phyloP scores from a whole-genome alignment of 2,329 filamentous ascomycete genomes.

The Cryphonectria japonica region DNA sequence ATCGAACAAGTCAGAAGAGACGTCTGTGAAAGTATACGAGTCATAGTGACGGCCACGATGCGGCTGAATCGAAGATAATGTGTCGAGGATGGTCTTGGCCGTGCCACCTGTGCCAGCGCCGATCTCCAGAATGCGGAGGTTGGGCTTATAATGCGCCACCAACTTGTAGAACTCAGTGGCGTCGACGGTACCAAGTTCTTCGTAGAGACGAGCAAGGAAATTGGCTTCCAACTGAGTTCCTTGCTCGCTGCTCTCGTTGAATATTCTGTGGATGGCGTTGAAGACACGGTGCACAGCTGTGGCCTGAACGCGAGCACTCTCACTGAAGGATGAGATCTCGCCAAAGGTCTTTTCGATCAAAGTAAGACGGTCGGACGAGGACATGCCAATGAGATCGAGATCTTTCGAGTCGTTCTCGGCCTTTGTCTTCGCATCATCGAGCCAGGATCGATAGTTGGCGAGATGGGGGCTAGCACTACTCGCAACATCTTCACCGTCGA shows the following conservation, averaged over 20 bases:
- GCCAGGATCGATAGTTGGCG: not conserved
- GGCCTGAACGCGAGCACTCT: not conserved
- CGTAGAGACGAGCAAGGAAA: not conserved
- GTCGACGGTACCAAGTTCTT: not conserved
- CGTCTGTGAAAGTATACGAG: constrained; percentile 14
- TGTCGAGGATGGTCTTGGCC: constrained; percentile 40
- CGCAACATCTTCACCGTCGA: not conserved
- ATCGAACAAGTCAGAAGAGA: not conserved
- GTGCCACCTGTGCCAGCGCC: constrained; percentile 49
- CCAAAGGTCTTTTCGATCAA: not conserved
- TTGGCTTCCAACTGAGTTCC: not conserved
- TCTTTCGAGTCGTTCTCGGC: not conserved
- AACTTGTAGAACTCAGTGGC: not conserved
- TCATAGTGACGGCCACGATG: constrained; percentile 12
- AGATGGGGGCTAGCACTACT: not conserved
- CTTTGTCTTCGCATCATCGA: not conserved
- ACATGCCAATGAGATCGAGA: not conserved
- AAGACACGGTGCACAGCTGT: not conserved
- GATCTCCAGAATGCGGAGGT: constrained; percentile 41
- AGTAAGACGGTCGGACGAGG: not conserved
- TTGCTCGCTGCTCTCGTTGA: not conserved
- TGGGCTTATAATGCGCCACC: not conserved
- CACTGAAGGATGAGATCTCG: not conserved
- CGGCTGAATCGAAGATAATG: not conserved
- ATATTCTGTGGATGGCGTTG: not conserved